These are phyloP conservation scores for Byssochlamys sp. DNA, from an alignment of 2,329 filamentous ascomycete genomes.

Conservation along the genomic window DNA sequence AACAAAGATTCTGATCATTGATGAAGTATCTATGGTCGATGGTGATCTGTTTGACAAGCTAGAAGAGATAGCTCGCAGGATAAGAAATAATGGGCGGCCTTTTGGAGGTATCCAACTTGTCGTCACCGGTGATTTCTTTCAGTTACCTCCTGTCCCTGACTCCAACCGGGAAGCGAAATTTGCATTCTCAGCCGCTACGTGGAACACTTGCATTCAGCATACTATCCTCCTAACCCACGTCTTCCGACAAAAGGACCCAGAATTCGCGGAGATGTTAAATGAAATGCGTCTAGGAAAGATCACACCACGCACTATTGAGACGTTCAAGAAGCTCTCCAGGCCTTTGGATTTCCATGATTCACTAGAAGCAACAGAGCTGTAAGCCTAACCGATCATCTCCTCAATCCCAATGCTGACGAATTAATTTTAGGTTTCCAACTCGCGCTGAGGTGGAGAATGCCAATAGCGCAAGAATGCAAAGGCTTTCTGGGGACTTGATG, in stretches of 20 bases:
- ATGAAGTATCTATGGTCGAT: conserved; percentile 98
- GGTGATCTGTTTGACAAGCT: conserved; percentile 95
- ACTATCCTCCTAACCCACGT: conserved; percentile 92
- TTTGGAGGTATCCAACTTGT: conserved; percentile 95
- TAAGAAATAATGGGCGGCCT: conserved; percentile 81
- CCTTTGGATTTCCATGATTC: conserved; percentile 63
- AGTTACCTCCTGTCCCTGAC: conserved; percentile 87
- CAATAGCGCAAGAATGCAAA: conserved; percentile 64
- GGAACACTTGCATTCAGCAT: conserved; percentile 86
- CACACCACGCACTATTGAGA: conserved; percentile 61
- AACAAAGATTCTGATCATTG: conserved; percentile 78
- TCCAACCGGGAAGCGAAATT: conserved; percentile 67
- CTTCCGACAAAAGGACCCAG: conserved; percentile 84
- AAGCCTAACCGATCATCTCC: conserved; percentile 17
- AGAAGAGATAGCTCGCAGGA: conserved; percentile 70
- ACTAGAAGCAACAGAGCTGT: conserved; percentile 75
- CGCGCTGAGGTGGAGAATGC: conserved; percentile 79
- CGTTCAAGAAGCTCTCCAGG: conserved; percentile 65
- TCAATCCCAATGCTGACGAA: neutral
- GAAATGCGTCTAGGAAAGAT: conserved; percentile 89
- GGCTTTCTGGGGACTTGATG: conserved; percentile 58
- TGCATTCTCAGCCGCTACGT: conserved; percentile 83
- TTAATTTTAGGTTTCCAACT: conserved; percentile 62
- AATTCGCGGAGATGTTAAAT: conserved; percentile 91
- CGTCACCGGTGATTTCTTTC: conserved; percentile 96